Evolutionary conservation across 257 asterid genomes (phyloP).

Genomic region (Nicotiana sylvestris): DNA sequence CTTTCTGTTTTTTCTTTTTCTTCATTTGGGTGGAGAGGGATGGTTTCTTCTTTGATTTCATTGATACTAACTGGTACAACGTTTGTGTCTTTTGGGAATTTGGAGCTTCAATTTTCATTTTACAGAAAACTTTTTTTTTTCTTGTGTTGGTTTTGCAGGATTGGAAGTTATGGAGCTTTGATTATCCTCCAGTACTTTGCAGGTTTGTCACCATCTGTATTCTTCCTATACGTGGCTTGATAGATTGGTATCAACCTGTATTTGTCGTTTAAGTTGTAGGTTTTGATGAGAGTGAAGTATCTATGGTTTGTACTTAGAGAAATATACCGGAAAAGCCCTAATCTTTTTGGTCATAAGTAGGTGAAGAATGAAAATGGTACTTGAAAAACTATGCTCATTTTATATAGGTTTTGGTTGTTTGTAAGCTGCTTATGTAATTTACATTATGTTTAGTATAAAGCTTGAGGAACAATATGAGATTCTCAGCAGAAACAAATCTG

Average conservation of each 20-base stretch:
- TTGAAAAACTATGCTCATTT: background rate
- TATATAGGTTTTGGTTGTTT: background rate
- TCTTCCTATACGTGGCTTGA: background rate
- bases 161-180: constrained; percentile 3
- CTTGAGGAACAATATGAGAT: background rate
- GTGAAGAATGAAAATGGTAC: background rate
- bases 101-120: background rate
- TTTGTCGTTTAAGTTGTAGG: background rate
- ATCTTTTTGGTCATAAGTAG: background rate
- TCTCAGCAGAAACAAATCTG: background rate
- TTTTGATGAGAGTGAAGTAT: background rate
- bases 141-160: background rate
- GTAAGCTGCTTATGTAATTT: background rate
- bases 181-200: background rate
- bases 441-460: background rate
- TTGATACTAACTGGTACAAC: background rate
- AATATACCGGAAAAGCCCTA: background rate
- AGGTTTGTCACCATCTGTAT: background rate
- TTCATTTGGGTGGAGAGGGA: background rate
- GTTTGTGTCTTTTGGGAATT: background rate
- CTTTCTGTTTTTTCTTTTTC: background rate
- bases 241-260: background rate
- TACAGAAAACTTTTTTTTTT: background rate
- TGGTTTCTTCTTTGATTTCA: background rate
- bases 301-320: background rate